These are phyloP conservation scores for Pneumocystis canis DNA, from an alignment of 1,139 yeast species.

Conservation along the genomic window DNA sequence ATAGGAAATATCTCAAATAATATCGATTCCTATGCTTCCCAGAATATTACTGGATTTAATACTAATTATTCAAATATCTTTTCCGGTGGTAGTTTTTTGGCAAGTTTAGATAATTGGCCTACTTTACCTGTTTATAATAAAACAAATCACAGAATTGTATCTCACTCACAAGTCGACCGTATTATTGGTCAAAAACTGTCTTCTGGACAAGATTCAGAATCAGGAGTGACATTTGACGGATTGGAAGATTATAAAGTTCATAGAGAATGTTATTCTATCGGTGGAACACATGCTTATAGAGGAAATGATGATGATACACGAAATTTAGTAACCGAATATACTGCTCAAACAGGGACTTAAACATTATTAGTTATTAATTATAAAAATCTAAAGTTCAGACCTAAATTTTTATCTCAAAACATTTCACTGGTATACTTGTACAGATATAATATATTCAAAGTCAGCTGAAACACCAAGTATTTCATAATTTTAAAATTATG, in stretches of 20 bases:
- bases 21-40: neutral
- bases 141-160: neutral
- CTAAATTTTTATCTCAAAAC: neutral
- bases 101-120: neutral
- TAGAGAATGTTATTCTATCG: neutral
- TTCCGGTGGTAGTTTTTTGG: neutral
- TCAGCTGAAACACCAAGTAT: neutral
- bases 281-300: neutral
- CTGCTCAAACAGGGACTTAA: neutral
- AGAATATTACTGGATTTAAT: neutral
- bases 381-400: neutral
- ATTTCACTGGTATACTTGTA: neutral
- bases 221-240: neutral
- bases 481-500: neutral
- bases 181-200: neutral
- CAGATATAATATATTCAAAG: neutral
- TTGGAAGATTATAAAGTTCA: neutral
- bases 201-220: neutral
- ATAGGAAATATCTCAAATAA: neutral
- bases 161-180: neutral
- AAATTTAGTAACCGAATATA: neutral
- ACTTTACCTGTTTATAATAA: neutral
- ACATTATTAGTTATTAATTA: neutral
- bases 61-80: neutral
- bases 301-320: neutral